Evolutionary conservation across 1,139 yeast genomes (phyloP).

Genomic region (Blastobotrys petasosporus): DNA sequence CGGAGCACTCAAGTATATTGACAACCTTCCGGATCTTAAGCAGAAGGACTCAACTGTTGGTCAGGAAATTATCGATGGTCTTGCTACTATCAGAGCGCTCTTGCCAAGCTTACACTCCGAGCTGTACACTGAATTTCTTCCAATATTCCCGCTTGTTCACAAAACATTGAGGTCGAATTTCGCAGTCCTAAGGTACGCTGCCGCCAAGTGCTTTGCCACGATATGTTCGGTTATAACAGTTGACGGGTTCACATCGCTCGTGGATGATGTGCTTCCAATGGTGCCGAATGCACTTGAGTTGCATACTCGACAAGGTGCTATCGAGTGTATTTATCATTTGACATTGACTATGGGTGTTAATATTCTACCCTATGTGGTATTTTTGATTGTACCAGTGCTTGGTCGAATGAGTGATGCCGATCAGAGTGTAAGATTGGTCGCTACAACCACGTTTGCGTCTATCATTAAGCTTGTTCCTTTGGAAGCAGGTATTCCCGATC

Average conservation of each 20-base stretch:
- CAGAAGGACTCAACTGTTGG: constrained; percentile 51
- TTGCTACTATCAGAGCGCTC: constrained; percentile 75
- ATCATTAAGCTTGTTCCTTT: constrained; percentile 92
- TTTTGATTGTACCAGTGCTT: constrained; percentile 88
- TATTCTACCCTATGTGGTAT: constrained; percentile 90
- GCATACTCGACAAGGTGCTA: constrained; percentile 86
- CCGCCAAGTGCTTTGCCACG: constrained; percentile 85
- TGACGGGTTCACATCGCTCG: constrained; percentile 69
- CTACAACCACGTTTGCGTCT: constrained; percentile 95
- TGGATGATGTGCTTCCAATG: constrained; percentile 74
- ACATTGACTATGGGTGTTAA: constrained; percentile 81
- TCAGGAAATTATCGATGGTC: constrained; percentile 77
- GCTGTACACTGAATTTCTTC: constrained; percentile 47
- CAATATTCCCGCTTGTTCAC: constrained; percentile 45
- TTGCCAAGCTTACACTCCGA: constrained; percentile 54
- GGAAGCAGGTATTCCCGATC: constrained; percentile 97
- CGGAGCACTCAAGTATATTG: constrained; percentile 48
- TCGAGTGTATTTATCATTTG: constrained; percentile 83
- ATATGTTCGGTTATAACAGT: constrained; percentile 71
- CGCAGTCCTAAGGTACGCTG: constrained; percentile 81
- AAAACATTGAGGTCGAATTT: constrained; percentile 61
- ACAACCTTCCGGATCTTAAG: constrained; percentile 35
- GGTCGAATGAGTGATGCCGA: constrained; percentile 98
- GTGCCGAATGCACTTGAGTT: constrained; percentile 71
- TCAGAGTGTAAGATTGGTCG: constrained; percentile 78